Base-by-base conservation (phyloP, 2,329 filamentous ascomycete genomes). In the Trichoderma brevicompactum region DNA sequence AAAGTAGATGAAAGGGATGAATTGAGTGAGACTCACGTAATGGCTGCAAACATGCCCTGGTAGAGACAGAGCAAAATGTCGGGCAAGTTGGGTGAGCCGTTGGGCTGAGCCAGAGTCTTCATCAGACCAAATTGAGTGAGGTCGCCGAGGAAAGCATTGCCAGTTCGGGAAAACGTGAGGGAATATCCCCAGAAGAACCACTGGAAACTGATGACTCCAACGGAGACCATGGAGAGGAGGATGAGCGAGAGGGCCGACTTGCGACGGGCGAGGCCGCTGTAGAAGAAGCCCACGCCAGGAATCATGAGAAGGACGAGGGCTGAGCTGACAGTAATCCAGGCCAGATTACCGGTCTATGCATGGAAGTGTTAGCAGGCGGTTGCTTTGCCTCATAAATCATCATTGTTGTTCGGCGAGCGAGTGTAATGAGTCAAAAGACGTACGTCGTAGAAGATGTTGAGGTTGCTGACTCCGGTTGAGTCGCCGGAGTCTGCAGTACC, bases 181-280 rank as follows among this genome's bases (percentile, higher is more conserved):
- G 91, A 94, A 78, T 94, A 96, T 54, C 92, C 92, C 92, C 92
- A 96, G 82, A 96, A 94, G 82, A 96, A 96, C 92, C 93, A 97
- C 75, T 96, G 92, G 79, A 96, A 96, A 56, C 88, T 89, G 67
- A 93, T 87, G 69, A 96, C 87, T 10, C 87, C 91, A 4, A 90
- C 86, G 15, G 91, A 89, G 81, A 96, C 89, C 80, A 96, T 86
- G 13, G 91, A 91, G 4, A 96, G 84, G 85, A 92, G 94, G 77
- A 96, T 90, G 68, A 97, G 84, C 17, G 92, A 92, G 63, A 97
- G 83, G 4, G 93, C 93, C 0, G 92, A 96, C 81, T 96, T 97
- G 77, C 93, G 88, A 65, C 92, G 89, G 15, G 93, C 92, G 15
- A 96, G 89, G 69, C 92, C 93, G 49, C 91, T 94, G 82, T 97